Evolutionary conservation across 495 filamentous ascomycete genomes (phyloP).

Genomic region (Hypomontagnella submonticulosa): DNA sequence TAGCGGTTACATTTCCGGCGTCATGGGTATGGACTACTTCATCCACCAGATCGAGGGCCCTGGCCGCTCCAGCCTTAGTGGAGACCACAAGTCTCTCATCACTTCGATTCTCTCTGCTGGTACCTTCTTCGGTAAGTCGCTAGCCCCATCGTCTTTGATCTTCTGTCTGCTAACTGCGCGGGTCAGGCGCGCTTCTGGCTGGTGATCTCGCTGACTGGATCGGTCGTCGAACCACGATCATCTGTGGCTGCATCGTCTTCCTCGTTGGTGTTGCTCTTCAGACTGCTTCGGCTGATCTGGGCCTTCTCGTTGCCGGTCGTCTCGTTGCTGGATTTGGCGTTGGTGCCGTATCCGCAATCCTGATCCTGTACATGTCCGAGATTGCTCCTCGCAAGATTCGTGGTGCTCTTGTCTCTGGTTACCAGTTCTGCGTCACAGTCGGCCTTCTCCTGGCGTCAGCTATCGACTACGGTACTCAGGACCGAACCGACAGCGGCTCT

Average conservation of each 20-base stretch:
- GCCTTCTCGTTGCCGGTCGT: constrained; percentile 74
- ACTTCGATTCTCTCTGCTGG: constrained; percentile 79
- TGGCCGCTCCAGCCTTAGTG: constrained; percentile 39
- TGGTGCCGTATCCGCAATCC: constrained; percentile 78
- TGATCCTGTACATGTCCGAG: constrained; percentile 83
- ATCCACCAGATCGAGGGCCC: constrained; percentile 56
- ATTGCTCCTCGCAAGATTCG: constrained; percentile 74
- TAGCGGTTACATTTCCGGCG: constrained; percentile 72
- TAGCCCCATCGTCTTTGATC: not conserved
- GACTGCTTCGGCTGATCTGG: constrained; percentile 51
- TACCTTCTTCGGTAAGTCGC: constrained; percentile 70
- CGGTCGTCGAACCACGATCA: constrained; percentile 75
- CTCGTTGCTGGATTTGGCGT: constrained; percentile 78
- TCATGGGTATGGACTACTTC: constrained; percentile 65
- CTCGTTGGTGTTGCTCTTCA: constrained; percentile 72
- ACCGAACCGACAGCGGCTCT: constrained; percentile 68
- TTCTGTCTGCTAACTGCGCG: not conserved
- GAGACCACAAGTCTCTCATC: constrained; percentile 68
- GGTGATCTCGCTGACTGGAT: constrained; percentile 75
- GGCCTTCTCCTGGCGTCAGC: constrained; percentile 76
- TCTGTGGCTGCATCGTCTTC: constrained; percentile 72
- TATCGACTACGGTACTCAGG: constrained; percentile 75
- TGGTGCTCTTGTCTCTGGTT: constrained; percentile 77
- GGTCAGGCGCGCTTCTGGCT: constrained; percentile 68
- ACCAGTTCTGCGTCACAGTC: constrained; percentile 83